phyloP scores from a whole-genome alignment of 495 filamentous ascomycete genomes.

The Hyaloscypha bicolor region DNA sequence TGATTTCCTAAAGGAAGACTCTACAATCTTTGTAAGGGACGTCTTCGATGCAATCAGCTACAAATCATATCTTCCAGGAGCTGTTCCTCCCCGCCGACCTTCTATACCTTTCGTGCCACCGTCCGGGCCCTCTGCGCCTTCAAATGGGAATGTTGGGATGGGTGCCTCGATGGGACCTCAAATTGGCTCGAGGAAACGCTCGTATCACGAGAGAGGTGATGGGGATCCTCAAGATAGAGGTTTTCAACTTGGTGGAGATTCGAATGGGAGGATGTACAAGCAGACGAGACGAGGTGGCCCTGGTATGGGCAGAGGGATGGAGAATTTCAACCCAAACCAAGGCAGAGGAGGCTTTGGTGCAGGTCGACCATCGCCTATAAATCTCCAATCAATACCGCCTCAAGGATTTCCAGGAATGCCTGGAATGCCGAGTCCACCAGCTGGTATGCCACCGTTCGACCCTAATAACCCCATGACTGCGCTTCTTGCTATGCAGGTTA shows the following conservation, averaged over 20 bases:
- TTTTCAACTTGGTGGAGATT: conserved; percentile 34
- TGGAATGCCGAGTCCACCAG: conserved; percentile 31
- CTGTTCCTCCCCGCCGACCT: conserved; percentile 41
- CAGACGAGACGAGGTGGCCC: conserved; percentile 69
- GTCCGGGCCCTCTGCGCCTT: conserved; percentile 23
- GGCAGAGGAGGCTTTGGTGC: conserved; percentile 28
- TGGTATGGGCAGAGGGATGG: conserved; percentile 43
- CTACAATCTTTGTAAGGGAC: conserved; percentile 78
- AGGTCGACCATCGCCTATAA: conserved; percentile 19
- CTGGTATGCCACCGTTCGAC: conserved; percentile 46
- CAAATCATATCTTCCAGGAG: conserved; percentile 61
- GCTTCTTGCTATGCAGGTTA: conserved; percentile 70
- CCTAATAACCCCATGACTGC: conserved; percentile 68
- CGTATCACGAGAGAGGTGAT: conserved; percentile 59
- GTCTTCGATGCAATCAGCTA: conserved; percentile 73
- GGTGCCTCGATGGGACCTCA: conserved; percentile 32
- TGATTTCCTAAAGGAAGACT: conserved; percentile 90
- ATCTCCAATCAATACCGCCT: conserved; percentile 6
- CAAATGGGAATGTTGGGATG: conserved; percentile 24
- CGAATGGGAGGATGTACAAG: conserved; percentile 62
- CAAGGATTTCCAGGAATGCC: conserved; percentile 21
- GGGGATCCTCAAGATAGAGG: conserved; percentile 45
- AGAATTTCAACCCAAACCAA: conserved; percentile 25
- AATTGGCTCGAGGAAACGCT: conserved; percentile 55
- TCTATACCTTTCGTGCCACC: conserved; percentile 33